Conservation (phyloP, 2,329 filamentous ascomycete species). For the Colletotrichum spinosum region DNA sequence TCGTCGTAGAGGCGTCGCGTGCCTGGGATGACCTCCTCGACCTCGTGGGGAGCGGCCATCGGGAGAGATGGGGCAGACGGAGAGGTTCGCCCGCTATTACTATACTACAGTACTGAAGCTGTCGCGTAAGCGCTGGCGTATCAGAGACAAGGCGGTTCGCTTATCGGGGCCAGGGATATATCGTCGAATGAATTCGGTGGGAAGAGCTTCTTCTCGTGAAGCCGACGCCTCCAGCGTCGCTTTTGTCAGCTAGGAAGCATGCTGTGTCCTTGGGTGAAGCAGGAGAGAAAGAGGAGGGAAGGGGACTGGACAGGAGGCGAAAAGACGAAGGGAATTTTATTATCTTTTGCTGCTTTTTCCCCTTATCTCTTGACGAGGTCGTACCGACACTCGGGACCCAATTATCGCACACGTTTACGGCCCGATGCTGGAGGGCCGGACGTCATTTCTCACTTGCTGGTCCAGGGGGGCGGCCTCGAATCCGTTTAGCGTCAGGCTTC, state of each 20-base stretch:
- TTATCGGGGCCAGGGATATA: not conserved
- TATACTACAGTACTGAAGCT: not conserved
- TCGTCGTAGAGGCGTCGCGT: slow-evolving; percentile 34
- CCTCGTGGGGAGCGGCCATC: slow-evolving; percentile 30
- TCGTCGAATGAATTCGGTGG: not conserved
- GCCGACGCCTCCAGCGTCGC: slow-evolving; percentile 36
- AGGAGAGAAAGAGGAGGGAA: not conserved
- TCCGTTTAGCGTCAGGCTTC: too few relatives aligned
- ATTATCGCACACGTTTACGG: too few relatives aligned
- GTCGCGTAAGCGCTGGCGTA: slow-evolving; percentile 5
- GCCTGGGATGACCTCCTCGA: slow-evolving; percentile 27
- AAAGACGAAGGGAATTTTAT: too few relatives aligned
- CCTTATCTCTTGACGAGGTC: too few relatives aligned
- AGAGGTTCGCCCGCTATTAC: not conserved
- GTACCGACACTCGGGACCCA: too few relatives aligned
- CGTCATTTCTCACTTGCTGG: too few relatives aligned
- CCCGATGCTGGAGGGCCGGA: too few relatives aligned
- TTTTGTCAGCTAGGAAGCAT: slow-evolving; percentile 31
- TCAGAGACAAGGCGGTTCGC: not conserved
- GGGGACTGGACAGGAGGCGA: too few relatives aligned
- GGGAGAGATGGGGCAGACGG: slow-evolving; percentile 10
- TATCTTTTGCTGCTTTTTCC: too few relatives aligned
- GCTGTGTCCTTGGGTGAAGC: slow-evolving; percentile 6
- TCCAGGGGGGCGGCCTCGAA: too few relatives aligned
- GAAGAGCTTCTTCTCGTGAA: slow-evolving; percentile 24